Conservation (phyloP, 164 flowering plant species). For the Tinospora cordifolia region DNA sequence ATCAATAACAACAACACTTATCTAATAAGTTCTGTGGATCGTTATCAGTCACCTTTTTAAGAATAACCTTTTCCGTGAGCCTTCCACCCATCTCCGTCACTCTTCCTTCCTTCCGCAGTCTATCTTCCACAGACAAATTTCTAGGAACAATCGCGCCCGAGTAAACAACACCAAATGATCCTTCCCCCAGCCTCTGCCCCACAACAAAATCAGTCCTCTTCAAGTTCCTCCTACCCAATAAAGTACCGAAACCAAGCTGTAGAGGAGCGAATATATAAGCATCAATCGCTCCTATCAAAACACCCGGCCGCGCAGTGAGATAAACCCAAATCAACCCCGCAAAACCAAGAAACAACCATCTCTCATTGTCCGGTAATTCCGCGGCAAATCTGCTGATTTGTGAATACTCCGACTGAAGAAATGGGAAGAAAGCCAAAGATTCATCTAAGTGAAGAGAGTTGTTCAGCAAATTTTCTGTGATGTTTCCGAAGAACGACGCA, state of each 20-base stretch:
- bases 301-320: slow-evolving; percentile 94
- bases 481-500: slow-evolving; percentile 34
- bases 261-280: slow-evolving; percentile 80
- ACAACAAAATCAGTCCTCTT: slow-evolving; percentile 69
- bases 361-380: slow-evolving; percentile 54
- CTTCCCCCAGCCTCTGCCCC: slow-evolving; percentile 74
- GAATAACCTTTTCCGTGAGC: slow-evolving; percentile 78
- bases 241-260: slow-evolving; percentile 57
- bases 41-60: slow-evolving; percentile 56
- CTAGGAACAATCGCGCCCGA: slow-evolving; percentile 76
- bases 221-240: slow-evolving; percentile 58
- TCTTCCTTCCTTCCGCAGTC: slow-evolving; percentile 35
- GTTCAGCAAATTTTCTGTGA: slow-evolving; percentile 29
- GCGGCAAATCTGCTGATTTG: slow-evolving; percentile 40
- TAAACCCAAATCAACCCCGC: slow-evolving; percentile 74
- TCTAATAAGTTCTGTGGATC: background rate
- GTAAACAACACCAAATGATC: slow-evolving; percentile 88
- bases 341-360: slow-evolving; percentile 49
- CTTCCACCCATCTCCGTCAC: slow-evolving; percentile 33
- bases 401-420: slow-evolving; percentile 34
- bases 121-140: slow-evolving; percentile 40
- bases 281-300: slow-evolving; percentile 84
- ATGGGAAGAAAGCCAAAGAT: slow-evolving; percentile 34
- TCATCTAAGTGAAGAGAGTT: slow-evolving; percentile 30
- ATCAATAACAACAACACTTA: background rate